Base-by-base conservation (phyloP, 257 asterid species). In the Verbena officinalis region DNA sequence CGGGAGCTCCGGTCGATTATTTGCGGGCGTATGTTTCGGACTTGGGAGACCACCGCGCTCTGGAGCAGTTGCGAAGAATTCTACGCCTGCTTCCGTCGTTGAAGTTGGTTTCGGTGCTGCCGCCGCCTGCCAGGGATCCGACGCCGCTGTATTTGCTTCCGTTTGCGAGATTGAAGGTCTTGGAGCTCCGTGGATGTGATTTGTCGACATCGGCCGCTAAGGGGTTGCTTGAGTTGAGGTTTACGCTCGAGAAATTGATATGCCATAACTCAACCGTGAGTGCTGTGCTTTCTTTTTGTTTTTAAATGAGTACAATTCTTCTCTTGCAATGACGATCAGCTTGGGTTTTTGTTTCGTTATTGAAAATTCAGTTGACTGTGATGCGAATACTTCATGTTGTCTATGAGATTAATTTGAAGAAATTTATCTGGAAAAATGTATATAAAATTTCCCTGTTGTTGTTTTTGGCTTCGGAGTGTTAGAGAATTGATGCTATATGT, bases 1-100 rank as follows among this genome's bases (percentile, higher is more conserved):
- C 88, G 55, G 97, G 97, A 31, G 98, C 98, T 56, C 98, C 98
- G 24, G 95, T 93, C 23, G 98, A 93, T 80, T 93, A 93, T 75
- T 73, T 93, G 70, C 90, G 99, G 27, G 99, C 99, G 1, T 93
- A 93, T 61, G 86, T 90, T 42, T 87, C 96, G n/a, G 99, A 93
- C 80, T 83, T 93, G 53, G 99, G 99, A 3, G 99, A 90, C 74
- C 94, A 93, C 80, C 94, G 96, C 39, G 99, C 99, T 33, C 89
- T 93, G 19, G 97, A 93, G 86, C 91, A 86, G 86, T 71, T 93
- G 31, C 81, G 97, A 13, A 81, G 97, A 72, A 93, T 90, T 67
- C 93, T 93, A 2, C 76, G 90, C 64, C 69, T 87, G 50, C 68
- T 93, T 49, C 87, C 96, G 9, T 84, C 95, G 34, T 69, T 93